Conservation (phyloP, 2,329 filamentous ascomycete species). For the Venturia pyrina region DNA sequence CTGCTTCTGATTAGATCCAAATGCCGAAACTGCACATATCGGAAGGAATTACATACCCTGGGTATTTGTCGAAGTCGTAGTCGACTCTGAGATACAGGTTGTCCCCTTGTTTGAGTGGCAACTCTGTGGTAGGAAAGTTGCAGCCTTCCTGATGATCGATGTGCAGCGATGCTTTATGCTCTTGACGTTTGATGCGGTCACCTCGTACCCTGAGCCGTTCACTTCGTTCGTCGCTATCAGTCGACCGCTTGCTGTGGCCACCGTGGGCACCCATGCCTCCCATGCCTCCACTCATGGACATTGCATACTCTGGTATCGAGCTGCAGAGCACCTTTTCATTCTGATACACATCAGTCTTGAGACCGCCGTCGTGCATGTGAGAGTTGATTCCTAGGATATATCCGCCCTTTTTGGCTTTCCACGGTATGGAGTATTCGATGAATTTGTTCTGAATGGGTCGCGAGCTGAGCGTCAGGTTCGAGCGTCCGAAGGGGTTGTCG, state of each 20-base stretch:
- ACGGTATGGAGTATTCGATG: conserved; percentile 9
- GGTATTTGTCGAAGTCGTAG: conserved; percentile 7
- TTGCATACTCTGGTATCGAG: neutral
- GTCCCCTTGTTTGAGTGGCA: conserved; percentile 7
- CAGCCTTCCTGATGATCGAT: conserved; percentile 6
- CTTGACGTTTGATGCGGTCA: neutral
- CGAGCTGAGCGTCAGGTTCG: neutral
- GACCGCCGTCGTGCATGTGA: conserved; percentile 9
- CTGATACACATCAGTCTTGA: conserved; percentile 1
- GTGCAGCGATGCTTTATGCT: neutral
- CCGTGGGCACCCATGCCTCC: neutral
- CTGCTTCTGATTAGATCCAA: neutral
- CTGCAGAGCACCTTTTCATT: conserved; percentile 3
- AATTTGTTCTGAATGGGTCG: neutral
- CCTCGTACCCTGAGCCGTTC: neutral
- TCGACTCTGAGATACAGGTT: conserved; percentile 3
- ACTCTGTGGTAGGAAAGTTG: neutral
- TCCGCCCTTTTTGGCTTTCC: neutral
- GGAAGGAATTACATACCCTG: conserved; percentile 1
- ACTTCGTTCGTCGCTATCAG: neutral
- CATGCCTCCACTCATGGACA: neutral
- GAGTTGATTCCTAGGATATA: neutral
- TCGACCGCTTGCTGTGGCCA: neutral
- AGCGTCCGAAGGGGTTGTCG: neutral
- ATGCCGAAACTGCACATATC: neutral